phyloP scores from a whole-genome alignment of 257 asterid species.

The Solanum boliviense region DNA sequence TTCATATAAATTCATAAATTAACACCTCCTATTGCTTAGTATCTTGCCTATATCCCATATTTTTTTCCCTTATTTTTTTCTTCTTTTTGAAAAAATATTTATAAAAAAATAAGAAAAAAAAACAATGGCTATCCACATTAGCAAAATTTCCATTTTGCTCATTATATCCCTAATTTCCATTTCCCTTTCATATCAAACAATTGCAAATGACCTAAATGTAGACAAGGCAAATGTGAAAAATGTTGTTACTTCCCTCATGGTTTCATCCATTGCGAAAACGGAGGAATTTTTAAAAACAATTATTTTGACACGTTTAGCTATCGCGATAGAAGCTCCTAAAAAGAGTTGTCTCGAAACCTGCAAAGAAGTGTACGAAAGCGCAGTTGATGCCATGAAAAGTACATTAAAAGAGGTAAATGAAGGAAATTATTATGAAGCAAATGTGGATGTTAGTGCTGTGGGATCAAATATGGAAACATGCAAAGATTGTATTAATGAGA shows the following conservation, averaged over 20 bases:
- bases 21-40: not conserved
- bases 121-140: not conserved
- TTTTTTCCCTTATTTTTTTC: not conserved
- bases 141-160: not conserved
- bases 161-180: not conserved
- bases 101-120: not conserved
- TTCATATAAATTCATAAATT: not conserved
- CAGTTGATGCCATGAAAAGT: constrained; percentile 15
- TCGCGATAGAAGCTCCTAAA: not conserved
- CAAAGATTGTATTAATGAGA: not conserved
- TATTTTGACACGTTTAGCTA: constrained; percentile 3
- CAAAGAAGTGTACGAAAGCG: constrained; percentile 16
- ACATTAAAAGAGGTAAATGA: constrained; percentile 10
- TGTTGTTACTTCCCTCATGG: not conserved
- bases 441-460: constrained; percentile 17
- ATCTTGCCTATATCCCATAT: not conserved
- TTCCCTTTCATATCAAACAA: not conserved
- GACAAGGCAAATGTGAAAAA: not conserved
- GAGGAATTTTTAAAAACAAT: constrained; percentile 10
- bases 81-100: not conserved
- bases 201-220: not conserved
- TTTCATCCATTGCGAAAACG: constrained; percentile 9
- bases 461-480: not conserved
- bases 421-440: constrained; percentile 24
- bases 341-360: constrained; percentile 14